These are phyloP conservation scores for Hypholoma fasciculare DNA, from an alignment of 768 basidiomycete species.

Conservation along the genomic window DNA sequence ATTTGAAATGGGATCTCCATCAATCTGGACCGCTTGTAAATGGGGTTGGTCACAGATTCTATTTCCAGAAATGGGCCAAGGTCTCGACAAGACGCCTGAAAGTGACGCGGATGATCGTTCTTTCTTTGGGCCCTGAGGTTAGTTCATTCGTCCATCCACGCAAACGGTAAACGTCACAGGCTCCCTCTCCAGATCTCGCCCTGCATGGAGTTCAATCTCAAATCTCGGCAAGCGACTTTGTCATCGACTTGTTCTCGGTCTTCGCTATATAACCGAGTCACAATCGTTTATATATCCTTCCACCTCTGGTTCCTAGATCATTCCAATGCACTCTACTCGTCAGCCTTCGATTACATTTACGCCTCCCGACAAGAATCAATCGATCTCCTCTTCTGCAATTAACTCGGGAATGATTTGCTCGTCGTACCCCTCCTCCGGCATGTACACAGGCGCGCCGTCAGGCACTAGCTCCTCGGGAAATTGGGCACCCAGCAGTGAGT, in stretches of 20 bases:
- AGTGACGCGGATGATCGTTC: slow-evolving; percentile 10
- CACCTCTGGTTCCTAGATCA: slow-evolving; percentile 17
- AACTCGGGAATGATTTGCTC: slow-evolving; percentile 14
- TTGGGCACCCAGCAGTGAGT: slow-evolving; percentile 22
- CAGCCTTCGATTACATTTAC: slow-evolving; percentile 14
- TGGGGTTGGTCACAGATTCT: slow-evolving; percentile 23
- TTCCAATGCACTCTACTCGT: slow-evolving; percentile 18
- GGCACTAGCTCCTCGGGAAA: slow-evolving; percentile 13
- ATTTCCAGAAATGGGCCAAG: slow-evolving; percentile 17
- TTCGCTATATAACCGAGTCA: slow-evolving; percentile 23
- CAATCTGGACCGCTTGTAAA: slow-evolving; percentile 20
- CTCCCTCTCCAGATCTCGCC: slow-evolving; percentile 15
- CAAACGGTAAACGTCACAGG: slow-evolving; percentile 20
- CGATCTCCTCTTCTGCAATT: slow-evolving; percentile 3
- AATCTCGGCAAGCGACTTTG: slow-evolving; percentile 16
- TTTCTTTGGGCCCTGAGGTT: slow-evolving; percentile 13
- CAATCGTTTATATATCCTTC: slow-evolving; percentile 8
- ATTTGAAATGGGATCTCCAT: slow-evolving; percentile 19
- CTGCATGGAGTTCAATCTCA: slow-evolving; percentile 21
- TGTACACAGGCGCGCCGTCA: slow-evolving; percentile 7
- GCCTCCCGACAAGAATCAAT: slow-evolving; percentile 11
- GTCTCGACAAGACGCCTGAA: slow-evolving; percentile 21
- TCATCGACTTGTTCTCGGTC: slow-evolving; percentile 14
- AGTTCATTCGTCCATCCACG: slow-evolving; percentile 17
- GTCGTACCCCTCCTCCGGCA: slow-evolving; percentile 14